Percentiles rank a stretch among this genome's conserved stretches.
Conservation (phyloP, 805 yeast genomes). For the Wickerhamiella occidentalis region DNA sequence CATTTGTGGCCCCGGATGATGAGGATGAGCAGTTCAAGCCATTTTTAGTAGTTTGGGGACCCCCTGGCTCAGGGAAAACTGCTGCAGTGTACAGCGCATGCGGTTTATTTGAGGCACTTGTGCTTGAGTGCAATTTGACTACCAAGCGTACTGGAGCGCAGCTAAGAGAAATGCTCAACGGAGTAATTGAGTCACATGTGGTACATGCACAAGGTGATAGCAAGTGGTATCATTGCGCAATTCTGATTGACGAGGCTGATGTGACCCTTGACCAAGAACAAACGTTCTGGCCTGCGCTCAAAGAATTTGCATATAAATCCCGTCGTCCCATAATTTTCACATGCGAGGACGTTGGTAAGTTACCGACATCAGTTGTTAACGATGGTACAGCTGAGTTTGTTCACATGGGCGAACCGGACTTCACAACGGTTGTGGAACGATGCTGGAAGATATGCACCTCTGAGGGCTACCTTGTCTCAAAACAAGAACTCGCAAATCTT, state of each 20-base stretch:
- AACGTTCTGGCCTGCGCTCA: slow-evolving; percentile 66
- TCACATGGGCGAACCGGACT: slow-evolving; percentile 21
- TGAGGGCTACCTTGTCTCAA: slow-evolving; percentile 28
- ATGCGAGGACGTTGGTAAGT: slow-evolving; percentile 36
- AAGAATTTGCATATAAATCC: slow-evolving; percentile 45
- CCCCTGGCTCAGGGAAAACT: slow-evolving; percentile 67
- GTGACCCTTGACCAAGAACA: slow-evolving; percentile 63
- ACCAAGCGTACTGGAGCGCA: slow-evolving; percentile 62
- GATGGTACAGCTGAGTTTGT: slow-evolving; percentile 28
- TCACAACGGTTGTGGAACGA: slow-evolving; percentile 20
- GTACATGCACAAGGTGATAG: slow-evolving; percentile 36
- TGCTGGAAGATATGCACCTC: slow-evolving; percentile 26
- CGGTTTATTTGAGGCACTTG: slow-evolving; percentile 50
- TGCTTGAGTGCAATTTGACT: slow-evolving; percentile 73
- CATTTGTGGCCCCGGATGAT: slow-evolving; percentile 25
- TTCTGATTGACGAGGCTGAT: slow-evolving; percentile 79
- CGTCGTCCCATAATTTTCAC: slow-evolving; percentile 62
- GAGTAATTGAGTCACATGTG: slow-evolving; percentile 71
- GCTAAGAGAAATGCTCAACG: slow-evolving; percentile 50
- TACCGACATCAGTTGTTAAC: slow-evolving; percentile 7
- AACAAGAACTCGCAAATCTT: slow-evolving; percentile 16
- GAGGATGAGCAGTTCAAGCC: slow-evolving; percentile 16
- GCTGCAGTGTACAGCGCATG: slow-evolving; percentile 58
- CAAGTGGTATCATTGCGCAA: slow-evolving; percentile 46
- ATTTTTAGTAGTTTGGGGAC: slow-evolving; percentile 46